Evolutionary conservation across 352 stramenopile species (phyloP).

Genomic region (Phytophthora nicotianae): DNA sequence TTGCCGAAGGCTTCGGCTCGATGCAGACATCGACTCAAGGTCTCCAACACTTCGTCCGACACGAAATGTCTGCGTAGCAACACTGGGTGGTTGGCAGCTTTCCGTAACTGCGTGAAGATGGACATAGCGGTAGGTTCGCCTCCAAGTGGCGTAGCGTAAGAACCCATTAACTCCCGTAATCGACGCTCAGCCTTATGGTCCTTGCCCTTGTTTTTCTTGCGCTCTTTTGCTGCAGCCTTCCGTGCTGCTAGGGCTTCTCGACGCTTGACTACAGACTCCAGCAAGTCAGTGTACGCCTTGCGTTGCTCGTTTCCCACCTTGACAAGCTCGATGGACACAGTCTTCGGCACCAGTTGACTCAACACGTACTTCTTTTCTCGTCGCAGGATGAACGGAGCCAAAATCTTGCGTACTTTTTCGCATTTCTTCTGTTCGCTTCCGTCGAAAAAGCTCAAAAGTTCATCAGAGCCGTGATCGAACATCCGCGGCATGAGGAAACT

Average conservation of each 20-base stretch:
- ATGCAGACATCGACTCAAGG: constrained; percentile 85
- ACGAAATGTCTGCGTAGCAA: constrained; percentile 90
- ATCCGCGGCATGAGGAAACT: constrained; percentile 93
- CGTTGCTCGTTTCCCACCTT: constrained; percentile 75
- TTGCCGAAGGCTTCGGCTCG: constrained; percentile 83
- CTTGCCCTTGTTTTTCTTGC: constrained; percentile 58
- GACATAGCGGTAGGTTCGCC: constrained; percentile 42
- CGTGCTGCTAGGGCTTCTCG: constrained; percentile 51
- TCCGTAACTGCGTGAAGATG: constrained; percentile 97
- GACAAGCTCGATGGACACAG: constrained; percentile 82
- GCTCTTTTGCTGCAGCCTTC: constrained; percentile 60
- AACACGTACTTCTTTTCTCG: constrained; percentile 97
- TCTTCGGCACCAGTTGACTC: constrained; percentile 91
- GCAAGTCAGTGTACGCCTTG: constrained; percentile 86
- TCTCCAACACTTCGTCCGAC: constrained; percentile 71
- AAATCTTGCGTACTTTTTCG: constrained; percentile 90
- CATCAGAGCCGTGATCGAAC: constrained; percentile 85
- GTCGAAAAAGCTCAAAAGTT: constrained; percentile 83
- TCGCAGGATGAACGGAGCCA: constrained; percentile 97
- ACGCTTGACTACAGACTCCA: constrained; percentile 71
- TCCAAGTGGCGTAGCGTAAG: constrained; percentile 22
- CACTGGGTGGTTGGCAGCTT: constrained; percentile 97
- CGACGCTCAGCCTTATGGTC: constrained; percentile 51
- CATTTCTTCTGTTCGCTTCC: constrained; percentile 82
- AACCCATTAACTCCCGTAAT: constrained; percentile 51